A percentile compares a stretch with the other conserved stretches of the same genome.
Evolutionary conservation across 768 basidiomycete species (phyloP).

Genomic region (Gloeopeniophorella convolvens): DNA sequence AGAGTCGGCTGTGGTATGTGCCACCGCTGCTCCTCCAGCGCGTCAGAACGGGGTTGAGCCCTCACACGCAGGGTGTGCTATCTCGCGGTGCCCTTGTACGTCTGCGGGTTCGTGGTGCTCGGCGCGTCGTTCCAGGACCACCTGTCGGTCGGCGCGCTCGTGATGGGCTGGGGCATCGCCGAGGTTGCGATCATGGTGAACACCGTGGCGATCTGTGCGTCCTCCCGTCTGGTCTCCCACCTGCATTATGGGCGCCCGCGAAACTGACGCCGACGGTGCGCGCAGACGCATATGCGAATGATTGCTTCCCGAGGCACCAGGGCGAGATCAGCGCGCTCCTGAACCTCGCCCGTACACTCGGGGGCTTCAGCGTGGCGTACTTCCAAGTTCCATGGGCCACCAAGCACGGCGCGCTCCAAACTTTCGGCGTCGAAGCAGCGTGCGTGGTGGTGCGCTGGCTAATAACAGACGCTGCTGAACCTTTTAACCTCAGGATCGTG

Average conservation of each 20-base stretch:
- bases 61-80: conserved; percentile 46
- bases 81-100: conserved; percentile 50
- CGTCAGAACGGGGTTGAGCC: too few species aligned
- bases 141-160: conserved; percentile 43
- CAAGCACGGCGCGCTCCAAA: conserved; percentile 53
- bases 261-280: conserved; percentile 11
- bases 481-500: conserved; percentile 35
- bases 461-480: not conserved
- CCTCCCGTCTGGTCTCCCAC: conserved; percentile 20
- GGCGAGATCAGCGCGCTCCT: conserved; percentile 60
- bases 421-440: conserved; percentile 58
- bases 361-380: conserved; percentile 59
- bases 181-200: conserved; percentile 50
- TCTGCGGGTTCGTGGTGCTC: conserved; percentile 54
- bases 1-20: conserved; percentile 50
- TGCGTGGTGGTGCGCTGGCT: conserved; percentile 33
- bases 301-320: conserved; percentile 43
- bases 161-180: conserved; percentile 65
- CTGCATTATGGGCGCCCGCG: too few species aligned
- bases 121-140: conserved; percentile 51
- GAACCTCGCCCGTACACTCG: conserved; percentile 49
- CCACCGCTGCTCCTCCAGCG: not conserved
- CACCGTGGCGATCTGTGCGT: conserved; percentile 56
- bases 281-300: conserved; percentile 43
- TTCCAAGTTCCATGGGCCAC: conserved; percentile 62